Conservation (phyloP, 116 monocot species). For the Iris pallida region DNA sequence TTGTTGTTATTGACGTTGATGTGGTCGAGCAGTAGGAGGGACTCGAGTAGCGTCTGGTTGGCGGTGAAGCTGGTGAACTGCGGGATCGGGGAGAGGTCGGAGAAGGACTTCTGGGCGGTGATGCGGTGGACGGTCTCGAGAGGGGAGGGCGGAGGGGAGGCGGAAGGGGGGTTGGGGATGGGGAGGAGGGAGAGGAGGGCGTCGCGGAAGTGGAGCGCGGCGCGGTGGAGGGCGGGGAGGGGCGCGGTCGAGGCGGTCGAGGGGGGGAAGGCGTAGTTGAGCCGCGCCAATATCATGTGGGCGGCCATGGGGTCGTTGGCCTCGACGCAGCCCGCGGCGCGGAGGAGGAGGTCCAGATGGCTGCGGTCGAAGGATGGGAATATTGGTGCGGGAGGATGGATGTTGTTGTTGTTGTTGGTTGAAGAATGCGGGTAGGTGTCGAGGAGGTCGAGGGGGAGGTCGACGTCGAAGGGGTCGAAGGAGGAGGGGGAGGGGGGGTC, state of each 20-base stretch:
- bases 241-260: conserved; percentile 1
- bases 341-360: conserved; percentile 36
- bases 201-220: conserved; percentile 50
- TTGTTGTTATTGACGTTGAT: too few species aligned
- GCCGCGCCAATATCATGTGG: conserved; percentile 70
- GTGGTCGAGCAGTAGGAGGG: conserved; percentile 39
- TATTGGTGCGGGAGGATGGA: background rate
- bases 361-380: conserved; percentile 4
- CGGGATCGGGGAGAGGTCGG: conserved; percentile 70
- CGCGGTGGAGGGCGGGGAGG: conserved; percentile 28
- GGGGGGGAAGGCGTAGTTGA: conserved; percentile 40
- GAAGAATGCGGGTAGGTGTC: background rate
- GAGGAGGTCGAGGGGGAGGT: conserved; percentile 5
- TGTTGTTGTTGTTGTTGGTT: background rate
- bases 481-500: background rate
- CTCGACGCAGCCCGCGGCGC: conserved; percentile 42
- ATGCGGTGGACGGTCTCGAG: conserved; percentile 51
- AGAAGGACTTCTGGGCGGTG: conserved; percentile 62
- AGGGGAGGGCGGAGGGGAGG: conserved; percentile 17
- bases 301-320: conserved; percentile 27
- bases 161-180: conserved; percentile 1
- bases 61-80: conserved; percentile 85
- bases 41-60: conserved; percentile 75
- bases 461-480: conserved; percentile 9
- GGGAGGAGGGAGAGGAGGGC: conserved; percentile 34